phyloP scores from a whole-genome alignment of 2,329 filamentous ascomycete genomes.

The Ophiostoma triangulosporum region DNA sequence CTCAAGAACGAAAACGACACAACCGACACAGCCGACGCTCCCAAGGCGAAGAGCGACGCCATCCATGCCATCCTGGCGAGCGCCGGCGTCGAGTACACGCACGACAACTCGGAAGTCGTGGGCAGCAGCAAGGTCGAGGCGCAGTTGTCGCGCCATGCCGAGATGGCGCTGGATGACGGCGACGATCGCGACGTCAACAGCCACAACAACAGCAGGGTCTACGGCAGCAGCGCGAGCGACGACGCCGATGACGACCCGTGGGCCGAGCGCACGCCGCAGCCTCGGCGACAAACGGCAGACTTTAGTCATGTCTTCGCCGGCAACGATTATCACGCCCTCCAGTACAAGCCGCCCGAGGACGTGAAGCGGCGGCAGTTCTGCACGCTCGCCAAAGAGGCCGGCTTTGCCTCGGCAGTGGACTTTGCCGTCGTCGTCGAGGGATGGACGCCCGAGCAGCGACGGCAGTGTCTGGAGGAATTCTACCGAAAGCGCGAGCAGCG shows the following conservation, averaged over 20 bases:
- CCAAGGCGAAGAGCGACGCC: constrained; percentile 46
- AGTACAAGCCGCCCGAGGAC: constrained; percentile 58
- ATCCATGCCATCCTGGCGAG: constrained; percentile 79
- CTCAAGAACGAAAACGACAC: constrained; percentile 27
- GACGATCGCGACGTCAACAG: constrained; percentile 10
- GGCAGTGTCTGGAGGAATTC: constrained; percentile 66
- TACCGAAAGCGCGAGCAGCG: constrained; percentile 54
- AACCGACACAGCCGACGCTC: neutral
- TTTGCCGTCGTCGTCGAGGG: constrained; percentile 85
- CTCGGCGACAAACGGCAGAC: neutral
- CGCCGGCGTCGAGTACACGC: constrained; percentile 86
- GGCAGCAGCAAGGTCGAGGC: constrained; percentile 88
- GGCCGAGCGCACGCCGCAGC: neutral
- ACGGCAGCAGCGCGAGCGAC: constrained; percentile 24
- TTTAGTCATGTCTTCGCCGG: constrained; percentile 28
- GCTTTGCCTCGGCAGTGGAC: constrained; percentile 61
- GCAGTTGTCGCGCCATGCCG: constrained; percentile 63
- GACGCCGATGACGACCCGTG: constrained; percentile 22
- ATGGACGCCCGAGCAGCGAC: constrained; percentile 73
- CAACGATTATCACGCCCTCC: neutral
- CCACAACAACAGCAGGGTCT: neutral
- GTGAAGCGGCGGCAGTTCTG: constrained; percentile 78
- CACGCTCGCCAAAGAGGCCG: constrained; percentile 70
- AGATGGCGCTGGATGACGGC: constrained; percentile 23
- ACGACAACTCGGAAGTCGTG: constrained; percentile 91